phyloP scores from a whole-genome alignment of 345 rosid species.

The Eucalyptus viminalis region DNA sequence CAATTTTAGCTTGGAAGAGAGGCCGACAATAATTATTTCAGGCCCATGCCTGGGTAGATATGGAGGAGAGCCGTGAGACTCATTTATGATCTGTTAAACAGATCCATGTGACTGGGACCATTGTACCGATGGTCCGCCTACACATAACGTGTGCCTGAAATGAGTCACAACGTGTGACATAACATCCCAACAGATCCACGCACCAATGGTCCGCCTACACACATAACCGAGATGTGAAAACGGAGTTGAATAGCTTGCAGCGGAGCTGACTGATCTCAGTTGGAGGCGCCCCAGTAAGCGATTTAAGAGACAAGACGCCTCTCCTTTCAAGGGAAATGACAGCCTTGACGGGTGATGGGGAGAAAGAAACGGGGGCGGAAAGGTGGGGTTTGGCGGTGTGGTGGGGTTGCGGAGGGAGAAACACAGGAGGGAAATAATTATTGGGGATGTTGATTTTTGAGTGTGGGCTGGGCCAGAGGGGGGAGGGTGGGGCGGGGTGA shows the following conservation, averaged over 20 bases:
- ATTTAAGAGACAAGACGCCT: slow-evolving; percentile 70
- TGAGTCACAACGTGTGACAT: no score
- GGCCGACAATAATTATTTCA: background rate
- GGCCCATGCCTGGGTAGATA: background rate
- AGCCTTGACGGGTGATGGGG: no score
- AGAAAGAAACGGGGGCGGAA: no score
- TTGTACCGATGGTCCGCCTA: background rate
- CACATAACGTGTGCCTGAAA: no score
- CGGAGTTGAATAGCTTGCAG: slow-evolving; percentile 45
- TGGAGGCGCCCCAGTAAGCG: slow-evolving; percentile 52
- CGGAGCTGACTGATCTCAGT: slow-evolving; percentile 24
- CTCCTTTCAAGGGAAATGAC: slow-evolving; percentile 27
- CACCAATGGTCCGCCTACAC: background rate
- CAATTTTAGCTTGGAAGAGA: background rate
- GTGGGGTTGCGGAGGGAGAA: no score
- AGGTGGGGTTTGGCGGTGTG: no score
- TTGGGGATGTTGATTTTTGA: no score
- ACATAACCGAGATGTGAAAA: background rate
- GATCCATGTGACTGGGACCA: background rate
- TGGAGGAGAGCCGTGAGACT: background rate
- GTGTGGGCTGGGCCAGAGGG: no score
- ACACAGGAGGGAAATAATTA: no score
- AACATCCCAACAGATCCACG: background rate
- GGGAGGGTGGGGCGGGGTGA: no score
- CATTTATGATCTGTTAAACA: background rate